Conservation (phyloP, 768 basidiomycete genomes). For the Suillus subaureus region DNA sequence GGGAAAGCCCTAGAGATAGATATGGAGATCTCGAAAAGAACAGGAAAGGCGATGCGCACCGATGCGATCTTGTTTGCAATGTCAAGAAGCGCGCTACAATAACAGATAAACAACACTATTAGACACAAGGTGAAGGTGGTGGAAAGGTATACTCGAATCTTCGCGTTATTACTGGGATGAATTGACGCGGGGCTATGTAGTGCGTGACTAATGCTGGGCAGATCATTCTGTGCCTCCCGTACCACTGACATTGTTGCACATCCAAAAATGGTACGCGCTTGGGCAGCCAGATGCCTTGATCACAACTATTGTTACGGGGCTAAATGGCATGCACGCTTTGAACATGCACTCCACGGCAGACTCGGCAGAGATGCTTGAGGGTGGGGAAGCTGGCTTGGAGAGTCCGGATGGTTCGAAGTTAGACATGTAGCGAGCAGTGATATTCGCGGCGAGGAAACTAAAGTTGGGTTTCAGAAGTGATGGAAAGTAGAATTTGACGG, state of each 20-base stretch:
- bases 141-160: background rate
- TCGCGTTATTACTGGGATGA: background rate
- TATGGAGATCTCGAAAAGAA: background rate
- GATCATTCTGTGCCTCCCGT: background rate
- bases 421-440: background rate
- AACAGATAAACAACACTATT: background rate
- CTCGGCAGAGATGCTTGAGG: constrained; percentile 53
- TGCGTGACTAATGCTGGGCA: background rate
- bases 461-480: background rate
- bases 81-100: background rate
- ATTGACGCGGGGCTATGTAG: background rate
- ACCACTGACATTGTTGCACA: background rate
- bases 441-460: no score
- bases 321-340: constrained; percentile 31
- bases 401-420: constrained; percentile 36
- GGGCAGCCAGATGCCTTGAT: constrained; percentile 46
- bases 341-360: constrained; percentile 54
- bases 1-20: background rate
- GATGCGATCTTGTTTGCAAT: background rate
- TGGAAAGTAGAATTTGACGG: background rate
- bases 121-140: no score
- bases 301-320: constrained; percentile 53
- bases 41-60: background rate
- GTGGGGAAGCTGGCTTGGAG: constrained; percentile 36
- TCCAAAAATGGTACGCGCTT: constrained; percentile 47